Conservation (phyloP, 768 basidiomycete species). For the Auricularia sp. region DNA sequence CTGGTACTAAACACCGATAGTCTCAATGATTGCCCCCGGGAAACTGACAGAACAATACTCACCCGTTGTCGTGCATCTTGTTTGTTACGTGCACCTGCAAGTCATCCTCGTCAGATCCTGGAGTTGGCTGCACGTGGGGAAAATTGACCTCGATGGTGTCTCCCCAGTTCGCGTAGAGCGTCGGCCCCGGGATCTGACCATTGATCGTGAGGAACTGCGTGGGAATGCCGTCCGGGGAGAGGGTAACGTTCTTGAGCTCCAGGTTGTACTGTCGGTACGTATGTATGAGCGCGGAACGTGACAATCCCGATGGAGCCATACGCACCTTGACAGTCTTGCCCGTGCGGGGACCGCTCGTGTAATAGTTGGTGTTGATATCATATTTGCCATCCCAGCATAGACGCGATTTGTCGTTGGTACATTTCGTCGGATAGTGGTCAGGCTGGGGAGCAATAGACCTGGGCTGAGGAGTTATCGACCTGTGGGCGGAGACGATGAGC, state of each 20-base stretch:
- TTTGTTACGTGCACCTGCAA: neutral
- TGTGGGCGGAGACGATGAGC: no score
- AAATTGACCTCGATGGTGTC: neutral
- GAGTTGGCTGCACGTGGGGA: neutral
- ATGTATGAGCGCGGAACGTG: neutral
- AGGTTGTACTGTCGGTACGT: neutral
- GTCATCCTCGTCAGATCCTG: neutral
- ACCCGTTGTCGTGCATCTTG: neutral
- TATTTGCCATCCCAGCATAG: neutral
- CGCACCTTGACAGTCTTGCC: neutral
- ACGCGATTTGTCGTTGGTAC: neutral
- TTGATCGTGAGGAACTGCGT: neutral
- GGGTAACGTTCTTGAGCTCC: neutral
- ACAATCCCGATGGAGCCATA: neutral
- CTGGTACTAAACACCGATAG: neutral
- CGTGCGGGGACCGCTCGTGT: neutral
- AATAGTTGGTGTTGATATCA: constrained; percentile 1
- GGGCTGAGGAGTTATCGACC: neutral
- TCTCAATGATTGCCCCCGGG: neutral
- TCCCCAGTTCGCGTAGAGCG: neutral
- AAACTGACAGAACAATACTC: neutral
- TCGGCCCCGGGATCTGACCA: neutral
- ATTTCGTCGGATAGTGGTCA: neutral
- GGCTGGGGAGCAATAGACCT: neutral
- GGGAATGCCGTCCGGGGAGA: neutral